Base-by-base conservation (phyloP, 2,329 filamentous ascomycete genomes). In the Kalaharituber pfeilii region DNA sequence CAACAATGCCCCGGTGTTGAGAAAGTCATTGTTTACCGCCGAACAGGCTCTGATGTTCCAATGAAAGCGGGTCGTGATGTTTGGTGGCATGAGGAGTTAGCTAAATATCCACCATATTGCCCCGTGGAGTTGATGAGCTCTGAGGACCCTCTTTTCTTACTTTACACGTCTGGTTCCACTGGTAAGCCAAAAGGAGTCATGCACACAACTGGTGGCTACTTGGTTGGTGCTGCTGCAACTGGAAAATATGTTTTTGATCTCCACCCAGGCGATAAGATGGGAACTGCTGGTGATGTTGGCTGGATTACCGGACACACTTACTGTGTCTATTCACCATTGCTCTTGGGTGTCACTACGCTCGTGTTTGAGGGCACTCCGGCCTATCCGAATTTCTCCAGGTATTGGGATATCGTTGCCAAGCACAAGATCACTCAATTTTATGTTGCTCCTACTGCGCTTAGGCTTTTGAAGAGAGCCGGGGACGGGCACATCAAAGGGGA, bases 261-360 rank as follows among this genome's bases (percentile, higher is more conserved):
- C 60, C 91, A 98, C 69, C 82, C 88, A 59, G 80, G 84, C 53
- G 91, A 98, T 69, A 80, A 79, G 60, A 95, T 91, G 77, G 96
- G 96, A 77, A 98, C 91, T 65, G 91, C 88, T 69, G 91, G 91
- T 68, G 91, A 98, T 66, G 89, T 98, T 44, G 91, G 91, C 61
- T 98, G 91, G 91, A 96, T 98, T 68, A 98, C 91, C 27, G 91
- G 91, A 18, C 91, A 98, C 72, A 94, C 91, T 24, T 98, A 98
- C 65, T 89, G 96, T 54, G 89, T 98, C 36, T 98, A 98, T 67
- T 87, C 91, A 9, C 91, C 91, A 60, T 76, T 98, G 52, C 75
- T 98, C 47, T 80, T 96, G 49, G 91, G 91, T 73, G 84, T 94
- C 58, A 80, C 89, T 8, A 96, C 89, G 0, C 86, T 98, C 18